Base-by-base conservation (phyloP, 2,329 filamentous ascomycete species). In the Cladosporium sp. region DNA sequence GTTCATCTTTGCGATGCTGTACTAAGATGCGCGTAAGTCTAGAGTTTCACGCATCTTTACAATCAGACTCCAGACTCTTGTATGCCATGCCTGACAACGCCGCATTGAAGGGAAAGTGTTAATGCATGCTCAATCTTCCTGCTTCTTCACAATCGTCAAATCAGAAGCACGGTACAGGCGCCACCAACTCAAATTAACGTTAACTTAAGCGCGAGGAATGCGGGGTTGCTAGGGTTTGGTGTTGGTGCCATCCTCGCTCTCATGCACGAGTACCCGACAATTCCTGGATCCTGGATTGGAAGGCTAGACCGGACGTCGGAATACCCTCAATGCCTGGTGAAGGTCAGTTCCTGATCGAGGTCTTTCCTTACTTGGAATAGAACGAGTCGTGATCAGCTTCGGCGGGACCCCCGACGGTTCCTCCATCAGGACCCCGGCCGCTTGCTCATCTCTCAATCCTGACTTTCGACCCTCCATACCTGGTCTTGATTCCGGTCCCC, bases 221-320 rank as follows among this genome's bases (percentile, higher is more conserved):
- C 12, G 12, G 35, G 35, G 35, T 37, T 37, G 35, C 35, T 37
- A 37, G 35, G 35, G 35, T 50, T 50, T 14, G 46, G 46, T 50
- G 23, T 50, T 50, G 23, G 46, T 23, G 46, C 46, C 46, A 28
- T 50, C 23, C 46, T 50, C 11, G 14, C 46, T 50, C 46, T 50
- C 33, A 58, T 40, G 33, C 23, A 50, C 46, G 10, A 50, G 46
- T 3, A 2, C 46, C 46, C 46, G 46, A 50, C 28, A 55, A 55
- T 55, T 55, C 52, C 52, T 55, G 28, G 52, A 55, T 55, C 52
- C 52, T 55, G 28, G 26, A 55, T 29, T 57, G 21, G 29, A 44
- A 59, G 56, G 35, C 14, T 7, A 59, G 33, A 44, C 14, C 26
- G 28, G 52, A 5, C 8, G 5, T 18, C 29, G 14, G 14, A 1